Evolutionary conservation across 2,329 filamentous ascomycete genomes (phyloP).

Genomic region (Nannizziopsis arthrosporioides): DNA sequence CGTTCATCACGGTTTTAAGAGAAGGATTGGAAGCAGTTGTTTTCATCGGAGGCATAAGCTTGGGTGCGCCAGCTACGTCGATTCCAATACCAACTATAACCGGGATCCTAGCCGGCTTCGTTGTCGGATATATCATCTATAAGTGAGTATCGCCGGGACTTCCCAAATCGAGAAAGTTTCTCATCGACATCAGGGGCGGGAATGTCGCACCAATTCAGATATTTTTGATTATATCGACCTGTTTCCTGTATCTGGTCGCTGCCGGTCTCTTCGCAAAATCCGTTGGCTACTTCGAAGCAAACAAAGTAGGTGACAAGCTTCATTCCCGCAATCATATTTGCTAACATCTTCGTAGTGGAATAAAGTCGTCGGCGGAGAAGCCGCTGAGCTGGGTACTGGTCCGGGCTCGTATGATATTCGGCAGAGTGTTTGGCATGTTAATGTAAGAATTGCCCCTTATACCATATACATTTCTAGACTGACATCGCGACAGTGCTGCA

Average conservation of each 20-base stretch:
- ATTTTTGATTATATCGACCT: slow-evolving; percentile 11
- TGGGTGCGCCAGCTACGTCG: slow-evolving; percentile 8
- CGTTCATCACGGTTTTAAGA: slow-evolving; percentile 10
- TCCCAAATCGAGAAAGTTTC: background rate
- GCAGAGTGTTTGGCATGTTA: slow-evolving; percentile 13
- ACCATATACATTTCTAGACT: background rate
- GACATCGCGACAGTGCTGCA: slow-evolving; percentile 54
- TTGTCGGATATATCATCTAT: slow-evolving; percentile 10
- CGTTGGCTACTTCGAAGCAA: slow-evolving; percentile 10
- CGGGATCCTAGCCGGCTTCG: slow-evolving; percentile 7
- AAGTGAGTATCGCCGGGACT: slow-evolving; percentile 4
- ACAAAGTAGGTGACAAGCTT: slow-evolving; percentile 2
- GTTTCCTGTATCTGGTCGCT: slow-evolving; percentile 11
- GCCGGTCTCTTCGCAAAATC: slow-evolving; percentile 8
- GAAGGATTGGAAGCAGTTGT: slow-evolving; percentile 11
- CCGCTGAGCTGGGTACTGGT: slow-evolving; percentile 8
- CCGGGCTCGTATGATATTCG: slow-evolving; percentile 10
- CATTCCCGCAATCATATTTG: background rate
- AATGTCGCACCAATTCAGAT: slow-evolving; percentile 12
- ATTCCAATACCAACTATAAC: slow-evolving; percentile 11
- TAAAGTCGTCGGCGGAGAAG: slow-evolving; percentile 9
- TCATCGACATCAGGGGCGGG: slow-evolving; percentile 4
- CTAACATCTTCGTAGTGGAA: slow-evolving; percentile 10
- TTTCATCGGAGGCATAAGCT: slow-evolving; percentile 11
- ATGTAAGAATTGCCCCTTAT: slow-evolving; percentile 1